phyloP scores from a whole-genome alignment of 495 filamentous ascomycete genomes.

The Chaetomidium leptoderma region DNA sequence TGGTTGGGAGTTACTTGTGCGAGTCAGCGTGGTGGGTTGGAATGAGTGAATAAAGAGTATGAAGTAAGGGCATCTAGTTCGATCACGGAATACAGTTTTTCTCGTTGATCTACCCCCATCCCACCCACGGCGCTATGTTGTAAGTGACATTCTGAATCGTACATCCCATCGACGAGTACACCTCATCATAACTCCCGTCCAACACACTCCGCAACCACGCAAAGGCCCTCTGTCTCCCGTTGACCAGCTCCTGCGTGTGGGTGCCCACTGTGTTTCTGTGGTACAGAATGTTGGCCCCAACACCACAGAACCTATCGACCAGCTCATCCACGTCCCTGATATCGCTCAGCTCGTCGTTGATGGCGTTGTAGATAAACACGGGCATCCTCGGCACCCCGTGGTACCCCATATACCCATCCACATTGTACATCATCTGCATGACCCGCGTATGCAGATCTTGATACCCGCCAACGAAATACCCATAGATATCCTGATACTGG shows the following conservation, averaged over 20 bases:
- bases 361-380: conserved; percentile 49
- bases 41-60: no score
- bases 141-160: conserved; percentile 1
- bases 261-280: conserved; percentile 34
- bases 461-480: conserved; percentile 40
- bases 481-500: conserved; percentile 34
- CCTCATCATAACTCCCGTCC: not conserved
- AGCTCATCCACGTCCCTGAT: conserved; percentile 43
- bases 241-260: not conserved
- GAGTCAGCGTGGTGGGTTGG: no score
- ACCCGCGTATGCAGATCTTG: conserved; percentile 27
- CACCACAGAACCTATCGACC: conserved; percentile 38
- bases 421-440: conserved; percentile 26
- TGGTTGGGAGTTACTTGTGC: no score
- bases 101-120: not conserved
- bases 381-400: conserved; percentile 44
- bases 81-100: not conserved
- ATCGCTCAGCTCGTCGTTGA: conserved; percentile 45
- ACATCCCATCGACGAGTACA: not conserved
- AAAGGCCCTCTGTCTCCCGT: conserved; percentile 4
- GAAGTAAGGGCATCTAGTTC: not conserved
- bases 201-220: conserved; percentile 2
- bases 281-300: conserved; percentile 40
- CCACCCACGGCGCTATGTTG: conserved; percentile 6
- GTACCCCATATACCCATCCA: conserved; percentile 37